Percentiles rank a stretch among this genome's conserved stretches.
Evolutionary conservation across 768 basidiomycete genomes (phyloP).

Genomic region (Scleroderma bovista): DNA sequence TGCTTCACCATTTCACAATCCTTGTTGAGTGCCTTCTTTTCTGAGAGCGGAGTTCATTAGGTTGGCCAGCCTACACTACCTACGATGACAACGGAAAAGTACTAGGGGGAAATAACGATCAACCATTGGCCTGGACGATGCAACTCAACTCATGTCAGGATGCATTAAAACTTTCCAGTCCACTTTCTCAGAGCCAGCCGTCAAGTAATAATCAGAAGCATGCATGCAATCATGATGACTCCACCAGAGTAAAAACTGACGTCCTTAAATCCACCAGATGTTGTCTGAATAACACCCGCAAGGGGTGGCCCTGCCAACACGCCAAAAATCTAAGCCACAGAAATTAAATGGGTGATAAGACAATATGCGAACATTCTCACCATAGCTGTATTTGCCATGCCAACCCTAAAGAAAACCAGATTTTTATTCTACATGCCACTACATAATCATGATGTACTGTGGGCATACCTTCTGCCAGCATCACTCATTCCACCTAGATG

Average conservation of each 20-base stretch:
- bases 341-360: neutral
- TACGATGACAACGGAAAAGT: neutral
- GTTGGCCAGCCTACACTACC: too few relatives aligned
- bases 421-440: too few relatives aligned
- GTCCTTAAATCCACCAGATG: slow-evolving; percentile 3
- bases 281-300: slow-evolving; percentile 1
- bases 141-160: too few relatives aligned
- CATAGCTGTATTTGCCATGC: slow-evolving; percentile 2
- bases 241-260: slow-evolving; percentile 2
- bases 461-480: slow-evolving; percentile 3
- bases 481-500: slow-evolving; percentile 7
- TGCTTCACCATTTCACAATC: too few relatives aligned
- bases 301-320: slow-evolving; percentile 1
- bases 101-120: neutral
- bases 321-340: neutral
- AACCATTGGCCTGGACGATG: too few relatives aligned
- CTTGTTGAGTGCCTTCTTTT: too few relatives aligned
- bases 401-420: neutral
- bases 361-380: neutral
- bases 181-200: slow-evolving; percentile 3
- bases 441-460: too few relatives aligned
- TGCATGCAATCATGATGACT: slow-evolving; percentile 1
- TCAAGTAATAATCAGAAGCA: neutral
- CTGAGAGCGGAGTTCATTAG: too few relatives aligned
- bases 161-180: slow-evolving; percentile 4